Evolutionary conservation across 805 yeast species (phyloP), one percentile per base, ranked within the genome.

Genomic region (Kurtzmaniella fragi): DNA sequence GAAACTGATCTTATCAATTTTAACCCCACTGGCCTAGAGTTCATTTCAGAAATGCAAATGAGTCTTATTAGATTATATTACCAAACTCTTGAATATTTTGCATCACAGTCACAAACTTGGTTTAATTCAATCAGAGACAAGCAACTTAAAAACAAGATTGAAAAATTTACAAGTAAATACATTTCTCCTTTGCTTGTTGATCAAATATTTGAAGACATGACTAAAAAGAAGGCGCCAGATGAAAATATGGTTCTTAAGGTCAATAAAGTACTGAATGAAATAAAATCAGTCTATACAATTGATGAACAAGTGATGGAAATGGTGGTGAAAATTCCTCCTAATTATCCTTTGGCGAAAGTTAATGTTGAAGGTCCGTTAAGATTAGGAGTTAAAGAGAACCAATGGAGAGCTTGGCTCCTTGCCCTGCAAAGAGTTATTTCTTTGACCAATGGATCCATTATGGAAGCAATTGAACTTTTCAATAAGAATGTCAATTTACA

Each of bases 351-450:
- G 31, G 75, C 79, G 2, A 82, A 77, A 46, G 82, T 93, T 8
- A 66, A 69, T 7, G 89, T 93, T 1, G 78, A 77, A 34, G 97
- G 96, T 3, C 77, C 88, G 0, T 70, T 78, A 35, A 70, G 95
- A 44, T 73, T 88, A 27, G 98, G 98, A 15, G 95, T 91, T 12
- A 85, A 84, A 46, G 98, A 91, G 50, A 80, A 78, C 44, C 89
- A 86, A 60, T 90, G 96, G 95, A 83, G 87, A 49, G 88, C 95
- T 2, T 93, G 98, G 98, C 64, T 91, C 14, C 68, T 91, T 57
- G 90, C 96, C 4, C 87, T 95, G 3, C 96, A 89, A 54, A 75
- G 89, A 41, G 80, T 87, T 7, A 78, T 88, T 23, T 74, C 87
- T 2, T 73, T 84, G 30, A 84, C 84, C 49, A 82, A 82, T 49